Evolutionary conservation across 2,329 filamentous ascomycete genomes (phyloP).

Genomic region (Cladosporium sp.): DNA sequence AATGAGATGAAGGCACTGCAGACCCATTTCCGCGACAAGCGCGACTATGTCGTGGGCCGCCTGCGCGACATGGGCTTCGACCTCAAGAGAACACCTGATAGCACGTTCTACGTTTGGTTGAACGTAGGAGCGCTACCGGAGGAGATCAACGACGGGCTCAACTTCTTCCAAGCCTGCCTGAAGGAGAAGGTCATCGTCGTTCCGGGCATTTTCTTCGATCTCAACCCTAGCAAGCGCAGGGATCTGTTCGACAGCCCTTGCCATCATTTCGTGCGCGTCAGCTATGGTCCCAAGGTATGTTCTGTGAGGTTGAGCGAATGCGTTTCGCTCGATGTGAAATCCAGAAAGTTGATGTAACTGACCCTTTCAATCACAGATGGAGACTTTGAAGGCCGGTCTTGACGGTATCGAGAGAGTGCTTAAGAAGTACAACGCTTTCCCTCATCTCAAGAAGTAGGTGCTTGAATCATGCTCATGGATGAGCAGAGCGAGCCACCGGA

Average conservation of each 20-base stretch:
- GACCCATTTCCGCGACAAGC: conserved; percentile 84
- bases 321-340: too few species aligned
- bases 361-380: conserved; percentile 46
- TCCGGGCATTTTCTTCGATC: conserved; percentile 94
- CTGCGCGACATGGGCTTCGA: conserved; percentile 82
- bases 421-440: conserved; percentile 50
- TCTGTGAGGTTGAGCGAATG: too few species aligned
- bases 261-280: conserved; percentile 81
- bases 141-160: conserved; percentile 86
- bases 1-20: conserved; percentile 87
- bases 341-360: too few species aligned
- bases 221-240: conserved; percentile 83
- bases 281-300: conserved; percentile 64
- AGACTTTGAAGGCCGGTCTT: conserved; percentile 69
- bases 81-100: conserved; percentile 74
- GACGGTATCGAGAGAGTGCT: conserved; percentile 82
- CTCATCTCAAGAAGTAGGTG: conserved; percentile 4
- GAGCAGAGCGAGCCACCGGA: too few species aligned
- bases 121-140: conserved; percentile 62
- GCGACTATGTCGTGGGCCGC: conserved; percentile 80
- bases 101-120: conserved; percentile 89
- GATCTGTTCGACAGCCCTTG: conserved; percentile 93
- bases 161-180: conserved; percentile 93
- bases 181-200: conserved; percentile 95
- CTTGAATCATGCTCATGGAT: too few species aligned